phyloP scores from a whole-genome alignment of 2,329 filamentous ascomycete genomes.

The Ascocoryne sarcoides region DNA sequence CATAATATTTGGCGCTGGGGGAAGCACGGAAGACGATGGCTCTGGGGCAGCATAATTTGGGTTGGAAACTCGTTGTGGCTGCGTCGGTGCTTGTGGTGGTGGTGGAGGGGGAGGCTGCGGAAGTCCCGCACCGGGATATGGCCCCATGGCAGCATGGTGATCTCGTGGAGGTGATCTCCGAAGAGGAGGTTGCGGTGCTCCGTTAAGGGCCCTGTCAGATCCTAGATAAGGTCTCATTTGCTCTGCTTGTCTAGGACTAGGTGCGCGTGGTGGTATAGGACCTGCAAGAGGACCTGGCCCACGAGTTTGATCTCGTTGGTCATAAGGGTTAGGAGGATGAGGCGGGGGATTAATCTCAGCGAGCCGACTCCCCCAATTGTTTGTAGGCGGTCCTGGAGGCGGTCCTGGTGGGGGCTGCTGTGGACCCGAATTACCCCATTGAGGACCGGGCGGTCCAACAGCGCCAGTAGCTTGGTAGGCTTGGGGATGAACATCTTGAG shows the following conservation, averaged over 20 bases:
- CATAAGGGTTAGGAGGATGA: conserved; percentile 73
- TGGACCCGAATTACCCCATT: conserved; percentile 75
- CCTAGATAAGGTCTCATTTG: conserved; percentile 62
- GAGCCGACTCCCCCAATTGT: conserved; percentile 55
- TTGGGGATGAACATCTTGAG: conserved; percentile 92
- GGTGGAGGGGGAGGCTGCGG: conserved; percentile 42
- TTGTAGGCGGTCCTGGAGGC: conserved; percentile 28
- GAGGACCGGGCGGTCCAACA: conserved; percentile 74
- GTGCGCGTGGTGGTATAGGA: conserved; percentile 48
- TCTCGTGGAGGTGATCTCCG: conserved; percentile 45
- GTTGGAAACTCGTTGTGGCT: conserved; percentile 48
- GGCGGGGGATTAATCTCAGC: conserved; percentile 71
- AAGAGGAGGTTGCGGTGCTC: conserved; percentile 41
- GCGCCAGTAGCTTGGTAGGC: conserved; percentile 80
- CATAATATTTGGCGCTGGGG: conserved; percentile 33
- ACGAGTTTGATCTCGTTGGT: conserved; percentile 65
- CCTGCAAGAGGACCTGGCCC: conserved; percentile 47
- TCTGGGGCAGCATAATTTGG: conserved; percentile 46
- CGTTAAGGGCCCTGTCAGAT: conserved; percentile 32
- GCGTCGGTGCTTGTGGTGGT: conserved; percentile 34
- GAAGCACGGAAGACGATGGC: conserved; percentile 34
- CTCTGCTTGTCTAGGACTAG: conserved; percentile 67
- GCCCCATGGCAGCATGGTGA: conserved; percentile 25
- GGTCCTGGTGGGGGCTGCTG: conserved; percentile 49
- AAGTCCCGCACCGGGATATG: conserved; percentile 24